Percentiles rank a stretch among this genome's conserved stretches.
These are phyloP conservation scores for Spirogloea muscicola DNA, from an alignment of 139 green algal species.

Conservation along the genomic window DNA sequence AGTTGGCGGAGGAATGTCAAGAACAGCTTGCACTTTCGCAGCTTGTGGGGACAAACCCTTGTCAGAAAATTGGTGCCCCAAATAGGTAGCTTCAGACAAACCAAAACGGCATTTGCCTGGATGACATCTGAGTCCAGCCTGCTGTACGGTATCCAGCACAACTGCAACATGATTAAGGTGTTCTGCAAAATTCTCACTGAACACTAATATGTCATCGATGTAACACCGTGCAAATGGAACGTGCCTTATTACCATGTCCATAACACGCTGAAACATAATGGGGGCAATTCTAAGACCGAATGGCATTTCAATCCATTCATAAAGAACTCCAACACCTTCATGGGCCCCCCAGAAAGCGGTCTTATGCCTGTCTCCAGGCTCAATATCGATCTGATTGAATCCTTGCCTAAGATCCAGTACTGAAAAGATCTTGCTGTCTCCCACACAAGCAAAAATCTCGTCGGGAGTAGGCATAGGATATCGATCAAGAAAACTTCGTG, in stretches of 20 bases:
- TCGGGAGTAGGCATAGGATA: constrained; percentile 19
- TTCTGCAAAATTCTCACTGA: not conserved
- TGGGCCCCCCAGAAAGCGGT: not conserved
- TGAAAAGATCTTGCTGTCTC: too few species aligned
- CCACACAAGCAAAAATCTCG: constrained; percentile 11
- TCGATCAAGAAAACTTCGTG: too few species aligned
- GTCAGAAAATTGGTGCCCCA: too few species aligned
- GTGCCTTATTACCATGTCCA: constrained; percentile 1
- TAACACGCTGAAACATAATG: not conserved
- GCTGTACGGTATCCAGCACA: not conserved
- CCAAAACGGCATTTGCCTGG: too few species aligned
- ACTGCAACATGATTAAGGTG: not conserved
- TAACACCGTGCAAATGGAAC: not conserved
- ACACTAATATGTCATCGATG: constrained; percentile 14
- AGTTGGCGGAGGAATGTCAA: too few species aligned
- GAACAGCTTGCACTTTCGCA: too few species aligned
- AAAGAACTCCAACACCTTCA: too few species aligned
- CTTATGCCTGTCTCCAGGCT: not conserved
- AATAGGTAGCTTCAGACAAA: too few species aligned
- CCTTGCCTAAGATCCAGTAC: not conserved
- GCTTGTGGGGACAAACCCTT: too few species aligned
- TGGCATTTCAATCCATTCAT: not conserved
- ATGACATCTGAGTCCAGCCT: too few species aligned
- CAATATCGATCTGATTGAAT: constrained; percentile 15
- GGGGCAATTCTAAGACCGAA: constrained; percentile 4